These are phyloP conservation scores for Zalaria sp. DNA, from an alignment of 2,329 filamentous ascomycete genomes.

Conservation along the genomic window DNA sequence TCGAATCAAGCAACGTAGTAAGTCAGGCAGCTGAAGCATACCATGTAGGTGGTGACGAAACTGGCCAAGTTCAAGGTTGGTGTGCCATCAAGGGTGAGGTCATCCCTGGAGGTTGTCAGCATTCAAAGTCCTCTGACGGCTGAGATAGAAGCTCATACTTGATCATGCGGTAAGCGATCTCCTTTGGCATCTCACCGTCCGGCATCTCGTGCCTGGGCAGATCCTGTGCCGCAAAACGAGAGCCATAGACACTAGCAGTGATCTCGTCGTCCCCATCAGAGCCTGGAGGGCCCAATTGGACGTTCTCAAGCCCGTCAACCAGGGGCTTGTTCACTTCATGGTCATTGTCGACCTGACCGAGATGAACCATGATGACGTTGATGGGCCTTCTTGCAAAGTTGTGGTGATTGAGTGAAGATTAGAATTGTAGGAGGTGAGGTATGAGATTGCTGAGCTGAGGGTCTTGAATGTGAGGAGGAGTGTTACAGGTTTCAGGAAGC, in stretches of 20 bases:
- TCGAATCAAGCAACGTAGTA: slow-evolving; percentile 9
- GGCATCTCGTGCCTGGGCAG: slow-evolving; percentile 78
- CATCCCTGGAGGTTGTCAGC: slow-evolving; percentile 39
- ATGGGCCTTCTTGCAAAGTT: neutral
- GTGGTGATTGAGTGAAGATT: neutral
- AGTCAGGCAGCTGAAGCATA: slow-evolving; percentile 73
- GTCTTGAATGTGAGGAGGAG: no score
- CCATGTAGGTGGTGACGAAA: slow-evolving; percentile 96
- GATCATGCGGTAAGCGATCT: slow-evolving; percentile 94
- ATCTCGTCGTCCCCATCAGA: slow-evolving; percentile 38
- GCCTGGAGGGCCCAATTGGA: slow-evolving; percentile 29
- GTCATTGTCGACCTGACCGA: slow-evolving; percentile 17
- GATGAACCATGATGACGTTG: slow-evolving; percentile 19
- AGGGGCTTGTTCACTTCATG: slow-evolving; percentile 21
- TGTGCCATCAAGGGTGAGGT: slow-evolving; percentile 80
- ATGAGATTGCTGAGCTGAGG: no score
- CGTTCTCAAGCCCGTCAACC: slow-evolving; percentile 30
- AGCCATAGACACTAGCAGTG: slow-evolving; percentile 77
- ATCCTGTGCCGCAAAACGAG: slow-evolving; percentile 65
- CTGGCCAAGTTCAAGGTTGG: slow-evolving; percentile 79
- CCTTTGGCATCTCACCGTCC: slow-evolving; percentile 75
- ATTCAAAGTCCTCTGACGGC: neutral
- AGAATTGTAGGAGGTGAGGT: neutral
- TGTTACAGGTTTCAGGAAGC: no score
- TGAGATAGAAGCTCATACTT: slow-evolving; percentile 31